phyloP scores from a whole-genome alignment of 345 rosid genomes.

The Acer saccharum region DNA sequence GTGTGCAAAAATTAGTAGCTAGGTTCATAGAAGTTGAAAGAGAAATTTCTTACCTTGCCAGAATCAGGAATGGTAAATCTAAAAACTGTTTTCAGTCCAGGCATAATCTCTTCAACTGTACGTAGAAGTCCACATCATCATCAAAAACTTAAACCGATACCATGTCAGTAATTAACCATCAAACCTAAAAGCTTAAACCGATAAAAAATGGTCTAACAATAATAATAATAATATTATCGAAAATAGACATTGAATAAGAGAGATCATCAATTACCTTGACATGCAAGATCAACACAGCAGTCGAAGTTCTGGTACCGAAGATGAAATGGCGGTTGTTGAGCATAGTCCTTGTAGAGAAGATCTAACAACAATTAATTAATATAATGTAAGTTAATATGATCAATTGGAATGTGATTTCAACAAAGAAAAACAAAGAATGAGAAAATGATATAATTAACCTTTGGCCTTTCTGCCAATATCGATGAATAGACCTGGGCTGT shows the following conservation, averaged over 20 bases:
- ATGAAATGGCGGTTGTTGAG: slow-evolving; percentile 37
- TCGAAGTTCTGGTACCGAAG: slow-evolving; percentile 30
- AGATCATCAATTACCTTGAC: slow-evolving; percentile 37
- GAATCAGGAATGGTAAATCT: slow-evolving; percentile 45
- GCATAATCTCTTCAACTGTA: slow-evolving; percentile 49
- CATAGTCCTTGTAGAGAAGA: slow-evolving; percentile 58
- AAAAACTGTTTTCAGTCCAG: slow-evolving; percentile 51
- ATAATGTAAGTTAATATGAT: background rate
- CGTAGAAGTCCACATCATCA: background rate
- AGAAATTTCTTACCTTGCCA: slow-evolving; percentile 32
- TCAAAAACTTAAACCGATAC: no score
- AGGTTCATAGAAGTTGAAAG: background rate
- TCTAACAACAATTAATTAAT: slow-evolving; percentile 27
- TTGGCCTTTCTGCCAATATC: slow-evolving; percentile 56
- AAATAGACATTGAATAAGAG: no score
- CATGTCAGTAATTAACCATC: no score
- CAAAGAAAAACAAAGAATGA: background rate
- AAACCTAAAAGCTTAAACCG: no score
- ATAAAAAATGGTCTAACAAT: no score
- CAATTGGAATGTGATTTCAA: background rate
- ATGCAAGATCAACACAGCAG: slow-evolving; percentile 49
- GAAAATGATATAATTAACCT: slow-evolving; percentile 29
- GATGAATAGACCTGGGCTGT: slow-evolving; percentile 43
- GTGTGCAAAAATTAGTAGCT: background rate
- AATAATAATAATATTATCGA: no score